phyloP scores from a whole-genome alignment of 495 filamentous ascomycete species.

The Delitschia confertaspora region DNA sequence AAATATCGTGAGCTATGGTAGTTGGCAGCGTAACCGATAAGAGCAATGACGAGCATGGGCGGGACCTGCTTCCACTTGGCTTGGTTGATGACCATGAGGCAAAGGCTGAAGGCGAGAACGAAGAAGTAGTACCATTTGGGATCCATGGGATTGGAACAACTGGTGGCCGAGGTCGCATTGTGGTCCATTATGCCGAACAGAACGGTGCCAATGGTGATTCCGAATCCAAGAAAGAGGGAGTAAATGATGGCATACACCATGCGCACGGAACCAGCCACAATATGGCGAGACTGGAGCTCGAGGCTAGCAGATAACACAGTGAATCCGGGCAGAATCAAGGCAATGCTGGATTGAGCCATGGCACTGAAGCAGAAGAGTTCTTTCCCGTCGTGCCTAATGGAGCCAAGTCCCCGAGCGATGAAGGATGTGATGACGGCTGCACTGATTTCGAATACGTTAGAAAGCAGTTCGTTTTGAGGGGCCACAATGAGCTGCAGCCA shows the following conservation, averaged over 20 bases:
- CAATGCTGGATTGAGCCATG: conserved; percentile 82
- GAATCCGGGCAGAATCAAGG: conserved; percentile 85
- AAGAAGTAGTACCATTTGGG: conserved; percentile 62
- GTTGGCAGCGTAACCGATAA: conserved; percentile 81
- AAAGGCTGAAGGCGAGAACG: conserved; percentile 72
- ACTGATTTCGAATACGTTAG: conserved; percentile 87
- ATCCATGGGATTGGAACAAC: conserved; percentile 55
- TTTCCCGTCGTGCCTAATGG: conserved; percentile 52
- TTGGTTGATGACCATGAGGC: conserved; percentile 77
- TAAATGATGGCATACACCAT: conserved; percentile 97
- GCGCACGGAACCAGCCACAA: conserved; percentile 84
- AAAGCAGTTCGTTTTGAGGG: conserved; percentile 67
- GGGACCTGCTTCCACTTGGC: conserved; percentile 85
- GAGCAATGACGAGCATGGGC: conserved; percentile 72
- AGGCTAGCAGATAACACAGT: conserved; percentile 73
- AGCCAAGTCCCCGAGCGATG: conserved; percentile 78
- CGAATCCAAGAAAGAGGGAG: conserved; percentile 91
- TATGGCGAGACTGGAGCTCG: conserved; percentile 76
- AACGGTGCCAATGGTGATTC: conserved; percentile 87
- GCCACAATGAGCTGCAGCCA: conserved; percentile 72
- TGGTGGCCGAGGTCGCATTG: conserved; percentile 63
- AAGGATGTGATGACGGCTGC: conserved; percentile 86
- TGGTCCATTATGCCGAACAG: conserved; percentile 76
- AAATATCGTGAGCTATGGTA: conserved; percentile 69
- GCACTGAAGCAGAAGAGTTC: conserved; percentile 84